Evolutionary conservation across 2,329 filamentous ascomycete genomes (phyloP).

Genomic region (Westerdykella sp.): DNA sequence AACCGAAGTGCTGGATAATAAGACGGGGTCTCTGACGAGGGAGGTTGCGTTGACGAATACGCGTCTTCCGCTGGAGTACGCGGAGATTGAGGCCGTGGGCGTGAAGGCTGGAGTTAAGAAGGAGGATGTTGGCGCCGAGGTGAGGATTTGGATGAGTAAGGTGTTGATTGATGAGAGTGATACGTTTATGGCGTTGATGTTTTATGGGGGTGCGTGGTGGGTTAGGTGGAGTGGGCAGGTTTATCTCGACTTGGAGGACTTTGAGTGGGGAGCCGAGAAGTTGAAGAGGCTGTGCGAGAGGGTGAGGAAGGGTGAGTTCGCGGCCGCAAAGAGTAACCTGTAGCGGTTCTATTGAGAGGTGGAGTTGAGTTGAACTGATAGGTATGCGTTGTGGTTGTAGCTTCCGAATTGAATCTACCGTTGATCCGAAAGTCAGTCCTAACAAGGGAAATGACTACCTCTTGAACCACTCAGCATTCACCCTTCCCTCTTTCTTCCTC

Average conservation of each 20-base stretch:
- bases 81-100: conserved; percentile 20
- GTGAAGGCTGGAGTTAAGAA: conserved; percentile 13
- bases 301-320: conserved; percentile 43
- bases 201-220: conserved; percentile 61
- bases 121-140: conserved; percentile 15
- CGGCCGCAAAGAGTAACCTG: conserved; percentile 1
- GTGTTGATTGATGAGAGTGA: conserved; percentile 52
- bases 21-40: conserved; percentile 46
- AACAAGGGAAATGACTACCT: too few relatives aligned
- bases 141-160: conserved; percentile 40
- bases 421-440: too few relatives aligned
- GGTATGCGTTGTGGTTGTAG: too few relatives aligned
- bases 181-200: conserved; percentile 63
- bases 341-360: too few relatives aligned
- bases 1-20: conserved; percentile 67
- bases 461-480: too few relatives aligned
- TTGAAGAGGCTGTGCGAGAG: conserved; percentile 54
- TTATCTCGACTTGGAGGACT: conserved; percentile 75
- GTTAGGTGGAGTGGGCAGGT: conserved; percentile 71
- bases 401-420: too few relatives aligned
- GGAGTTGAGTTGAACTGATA: too few relatives aligned
- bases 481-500: too few relatives aligned
- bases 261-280: conserved; percentile 59
- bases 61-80: conserved; percentile 56
- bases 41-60: conserved; percentile 45